These are phyloP conservation scores for Meira nashicola DNA, from an alignment of 1,284 basidiomycete genomes.

Conservation along the genomic window DNA sequence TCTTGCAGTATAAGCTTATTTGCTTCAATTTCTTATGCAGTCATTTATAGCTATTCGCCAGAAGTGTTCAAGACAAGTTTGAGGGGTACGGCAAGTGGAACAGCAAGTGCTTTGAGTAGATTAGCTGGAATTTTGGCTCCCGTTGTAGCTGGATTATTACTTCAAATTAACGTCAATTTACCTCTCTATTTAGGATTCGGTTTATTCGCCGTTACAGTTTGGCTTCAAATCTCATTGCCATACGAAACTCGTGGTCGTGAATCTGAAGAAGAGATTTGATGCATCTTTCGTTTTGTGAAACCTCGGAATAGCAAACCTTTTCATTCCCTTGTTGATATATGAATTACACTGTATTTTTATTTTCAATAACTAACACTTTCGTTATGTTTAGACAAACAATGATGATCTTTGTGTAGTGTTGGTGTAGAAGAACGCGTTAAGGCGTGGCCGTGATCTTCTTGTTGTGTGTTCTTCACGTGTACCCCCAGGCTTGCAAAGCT, in stretches of 20 bases:
- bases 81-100: conserved; percentile 41
- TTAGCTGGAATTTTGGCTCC: conserved; percentile 47
- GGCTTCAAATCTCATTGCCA: conserved; percentile 1
- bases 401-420: too few relatives aligned
- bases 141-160: conserved; percentile 22
- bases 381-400: too few relatives aligned
- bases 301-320: neutral
- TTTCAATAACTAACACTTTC: neutral
- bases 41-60: conserved; percentile 48
- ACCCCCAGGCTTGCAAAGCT: too few relatives aligned
- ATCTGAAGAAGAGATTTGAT: neutral
- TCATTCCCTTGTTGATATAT: neutral
- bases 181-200: conserved; percentile 7
- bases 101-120: conserved; percentile 41
- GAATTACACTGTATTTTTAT: neutral
- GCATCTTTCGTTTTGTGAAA: neutral
- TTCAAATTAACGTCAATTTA: conserved; percentile 8
- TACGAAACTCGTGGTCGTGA: neutral
- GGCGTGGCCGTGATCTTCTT: too few relatives aligned
- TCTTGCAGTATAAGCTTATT: conserved; percentile 25
- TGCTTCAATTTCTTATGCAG: conserved; percentile 45
- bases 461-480: too few relatives aligned
- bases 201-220: conserved; percentile 3
- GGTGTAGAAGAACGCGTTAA: too few relatives aligned
- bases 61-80: conserved; percentile 41